phyloP scores from a whole-genome alignment of 495 filamentous ascomycete genomes.

The Penicillium cinerascens region DNA sequence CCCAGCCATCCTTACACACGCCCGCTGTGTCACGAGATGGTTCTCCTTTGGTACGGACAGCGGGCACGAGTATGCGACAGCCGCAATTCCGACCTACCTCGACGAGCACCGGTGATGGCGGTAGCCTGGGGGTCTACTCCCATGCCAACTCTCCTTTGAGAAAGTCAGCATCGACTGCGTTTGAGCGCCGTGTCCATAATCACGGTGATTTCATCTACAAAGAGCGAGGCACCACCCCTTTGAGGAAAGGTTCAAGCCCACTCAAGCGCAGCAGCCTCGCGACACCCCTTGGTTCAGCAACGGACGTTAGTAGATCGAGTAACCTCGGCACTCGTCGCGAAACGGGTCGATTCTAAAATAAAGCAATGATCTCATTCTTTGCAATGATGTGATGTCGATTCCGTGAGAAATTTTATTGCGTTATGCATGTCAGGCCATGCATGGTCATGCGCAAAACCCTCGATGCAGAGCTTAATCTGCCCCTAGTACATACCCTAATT shows the following conservation, averaged over 20 bases:
- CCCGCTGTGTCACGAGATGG: slow-evolving; percentile 46
- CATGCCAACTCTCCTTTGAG: slow-evolving; percentile 79
- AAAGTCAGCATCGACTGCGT: slow-evolving; percentile 53
- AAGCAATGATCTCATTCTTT: slow-evolving; percentile 10
- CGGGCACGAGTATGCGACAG: slow-evolving; percentile 50
- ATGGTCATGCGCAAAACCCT: background rate
- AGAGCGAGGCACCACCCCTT: slow-evolving; percentile 35
- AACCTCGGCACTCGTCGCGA: slow-evolving; percentile 31
- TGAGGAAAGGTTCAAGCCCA: slow-evolving; percentile 40
- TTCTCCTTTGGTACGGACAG: slow-evolving; percentile 47
- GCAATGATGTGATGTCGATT: background rate
- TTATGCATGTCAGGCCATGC: slow-evolving; percentile 1
- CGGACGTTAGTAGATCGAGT: slow-evolving; percentile 25
- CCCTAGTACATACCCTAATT: slow-evolving; percentile 13
- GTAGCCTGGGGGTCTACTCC: slow-evolving; percentile 73
- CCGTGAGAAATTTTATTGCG: slow-evolving; percentile 1
- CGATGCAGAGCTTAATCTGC: background rate
- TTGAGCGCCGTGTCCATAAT: slow-evolving; percentile 37
- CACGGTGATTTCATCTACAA: slow-evolving; percentile 38
- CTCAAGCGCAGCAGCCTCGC: slow-evolving; percentile 43
- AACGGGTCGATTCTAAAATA: slow-evolving; percentile 35
- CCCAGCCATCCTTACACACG: slow-evolving; percentile 35
- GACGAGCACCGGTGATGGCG: slow-evolving; percentile 58
- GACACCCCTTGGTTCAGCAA: slow-evolving; percentile 25
- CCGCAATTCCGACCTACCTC: slow-evolving; percentile 51